Percentiles rank a stretch among this genome's conserved stretches.
Evolutionary conservation across 495 filamentous ascomycete species (phyloP).

Genomic region (Hyaloscypha bicolor): DNA sequence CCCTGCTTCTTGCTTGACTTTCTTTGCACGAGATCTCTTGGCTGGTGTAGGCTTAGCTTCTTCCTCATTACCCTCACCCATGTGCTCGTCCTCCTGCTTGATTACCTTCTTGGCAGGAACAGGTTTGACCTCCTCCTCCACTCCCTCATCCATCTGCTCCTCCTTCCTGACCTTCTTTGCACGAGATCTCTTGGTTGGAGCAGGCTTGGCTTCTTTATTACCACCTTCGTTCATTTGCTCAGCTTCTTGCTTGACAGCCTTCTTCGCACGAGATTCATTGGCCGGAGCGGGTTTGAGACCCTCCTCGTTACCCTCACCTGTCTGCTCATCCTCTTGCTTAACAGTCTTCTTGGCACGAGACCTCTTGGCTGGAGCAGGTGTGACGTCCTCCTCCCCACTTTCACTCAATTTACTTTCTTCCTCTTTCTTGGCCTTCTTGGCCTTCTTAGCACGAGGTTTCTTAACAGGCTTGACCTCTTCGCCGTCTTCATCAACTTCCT

Average conservation of each 20-base stretch:
- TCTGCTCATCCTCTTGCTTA: constrained; percentile 21
- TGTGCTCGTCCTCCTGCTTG: constrained; percentile 31
- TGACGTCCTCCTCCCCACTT: constrained; percentile 9
- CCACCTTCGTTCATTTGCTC: constrained; percentile 19
- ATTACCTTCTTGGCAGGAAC: constrained; percentile 32
- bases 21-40: constrained; percentile 27
- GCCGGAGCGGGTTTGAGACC: constrained; percentile 21
- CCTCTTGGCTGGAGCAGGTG: constrained; percentile 16
- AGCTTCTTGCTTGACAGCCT: constrained; percentile 34
- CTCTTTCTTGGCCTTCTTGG: constrained; percentile 38
- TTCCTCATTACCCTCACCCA: constrained; percentile 16
- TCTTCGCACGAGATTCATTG: constrained; percentile 29
- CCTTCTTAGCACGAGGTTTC: constrained; percentile 27
- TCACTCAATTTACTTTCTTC: constrained; percentile 23
- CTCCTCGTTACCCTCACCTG: constrained; percentile 18
- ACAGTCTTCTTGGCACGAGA: constrained; percentile 27
- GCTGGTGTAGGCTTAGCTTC: constrained; percentile 20
- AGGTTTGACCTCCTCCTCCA: constrained; percentile 20
- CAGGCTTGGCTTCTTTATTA: constrained; percentile 16
- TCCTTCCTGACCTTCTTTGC: constrained; percentile 30
- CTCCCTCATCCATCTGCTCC: constrained; percentile 19
- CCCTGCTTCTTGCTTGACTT: constrained; percentile 25
- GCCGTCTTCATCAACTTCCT: constrained; percentile 21
- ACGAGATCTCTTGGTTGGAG: constrained; percentile 16
- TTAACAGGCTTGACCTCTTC: constrained; percentile 22